Evolutionary conservation across 208 protist species (phyloP), one percentile per base, ranked within the genome.

Genomic region (Leishmania guyanensis): DNA sequence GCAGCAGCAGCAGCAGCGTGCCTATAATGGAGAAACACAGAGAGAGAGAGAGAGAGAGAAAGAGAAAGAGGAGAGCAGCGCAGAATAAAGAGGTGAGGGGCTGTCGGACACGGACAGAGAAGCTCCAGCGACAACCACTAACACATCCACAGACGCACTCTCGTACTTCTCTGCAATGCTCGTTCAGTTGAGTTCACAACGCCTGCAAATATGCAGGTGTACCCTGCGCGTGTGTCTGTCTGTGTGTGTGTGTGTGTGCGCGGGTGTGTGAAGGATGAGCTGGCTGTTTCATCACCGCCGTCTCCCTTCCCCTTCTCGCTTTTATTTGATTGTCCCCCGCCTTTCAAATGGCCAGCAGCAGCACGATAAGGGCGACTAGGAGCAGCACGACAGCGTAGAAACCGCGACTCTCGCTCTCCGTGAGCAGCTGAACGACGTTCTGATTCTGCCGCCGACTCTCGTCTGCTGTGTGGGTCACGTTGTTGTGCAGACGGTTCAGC

Each of bases 401-500:
- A 4, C 92, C 90, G 0, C 89, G 77, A 76, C 89, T 93, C 74
- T 94, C 84, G 73, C 89, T 95, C 80, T 97, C 92, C 36, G 58
- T 68, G 43, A 97, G 85, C 58, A 97, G 81, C 53, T 90, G 91
- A 6, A 89, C 64, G 0, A 97, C 90, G 81, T 93, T 95, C 48
- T 84, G 87, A 68, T 96, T 95, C 75, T 97, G 94, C n/a, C 89
- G 85, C 9, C 90, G 89, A 66, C 89, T 93, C 78, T 94, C 91
- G 66, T 97, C 87, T 4, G 90, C 72, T 14, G 94, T 92, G 46
- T 84, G 88, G 33, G 78, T 71, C 12, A 97, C 90, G 46, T 88
- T 86, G 43, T 58, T 64, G 62, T 95, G 91, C 20, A 97, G 89
- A 2, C 87, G 73, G 50, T 94, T 86, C 26, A 97, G 86, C 91